phyloP scores from a whole-genome alignment of 768 basidiomycete species.

The Strobilomyces confusus region DNA sequence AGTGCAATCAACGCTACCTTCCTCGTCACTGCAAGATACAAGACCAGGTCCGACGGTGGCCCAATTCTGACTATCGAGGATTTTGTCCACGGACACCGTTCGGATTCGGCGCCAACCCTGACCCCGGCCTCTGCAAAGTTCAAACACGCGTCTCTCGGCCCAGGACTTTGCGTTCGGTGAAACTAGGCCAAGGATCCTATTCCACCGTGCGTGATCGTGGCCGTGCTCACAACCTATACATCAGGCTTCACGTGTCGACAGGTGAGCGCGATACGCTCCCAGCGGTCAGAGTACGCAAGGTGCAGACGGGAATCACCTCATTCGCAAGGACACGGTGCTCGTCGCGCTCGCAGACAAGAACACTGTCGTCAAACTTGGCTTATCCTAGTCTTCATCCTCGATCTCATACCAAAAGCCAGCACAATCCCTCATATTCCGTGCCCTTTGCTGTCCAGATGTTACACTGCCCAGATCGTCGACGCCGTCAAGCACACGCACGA shows the following conservation, averaged over 20 bases:
- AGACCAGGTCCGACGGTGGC: too few species aligned
- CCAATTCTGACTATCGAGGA: too few species aligned
- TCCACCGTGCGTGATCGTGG: conserved; percentile 57
- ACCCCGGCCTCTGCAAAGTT: too few species aligned
- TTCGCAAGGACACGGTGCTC: conserved; percentile 70
- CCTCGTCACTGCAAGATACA: too few species aligned
- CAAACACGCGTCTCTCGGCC: conserved; percentile 41
- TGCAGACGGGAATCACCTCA: conserved; percentile 78
- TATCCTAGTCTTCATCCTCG: conserved; percentile 82
- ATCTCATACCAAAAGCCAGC: conserved; percentile 75
- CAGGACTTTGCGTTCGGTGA: conserved; percentile 73
- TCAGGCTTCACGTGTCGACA: conserved; percentile 25
- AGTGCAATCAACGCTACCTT: too few species aligned
- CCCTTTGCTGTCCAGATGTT: conserved; percentile 75
- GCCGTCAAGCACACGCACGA: conserved; percentile 88
- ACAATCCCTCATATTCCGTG: conserved; percentile 64
- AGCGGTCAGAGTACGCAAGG: conserved; percentile 68
- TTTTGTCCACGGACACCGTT: too few species aligned
- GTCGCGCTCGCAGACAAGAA: conserved; percentile 81
- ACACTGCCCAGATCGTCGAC: conserved; percentile 86
- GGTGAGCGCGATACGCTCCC: conserved; percentile 55
- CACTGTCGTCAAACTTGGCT: conserved; percentile 59
- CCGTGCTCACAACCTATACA: conserved; percentile 10
- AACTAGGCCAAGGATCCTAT: conserved; percentile 79
- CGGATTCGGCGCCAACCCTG: too few species aligned